phyloP scores from a whole-genome alignment of 192 early-diverging fungal genomes.

The Neocallimastix lanati region DNA sequence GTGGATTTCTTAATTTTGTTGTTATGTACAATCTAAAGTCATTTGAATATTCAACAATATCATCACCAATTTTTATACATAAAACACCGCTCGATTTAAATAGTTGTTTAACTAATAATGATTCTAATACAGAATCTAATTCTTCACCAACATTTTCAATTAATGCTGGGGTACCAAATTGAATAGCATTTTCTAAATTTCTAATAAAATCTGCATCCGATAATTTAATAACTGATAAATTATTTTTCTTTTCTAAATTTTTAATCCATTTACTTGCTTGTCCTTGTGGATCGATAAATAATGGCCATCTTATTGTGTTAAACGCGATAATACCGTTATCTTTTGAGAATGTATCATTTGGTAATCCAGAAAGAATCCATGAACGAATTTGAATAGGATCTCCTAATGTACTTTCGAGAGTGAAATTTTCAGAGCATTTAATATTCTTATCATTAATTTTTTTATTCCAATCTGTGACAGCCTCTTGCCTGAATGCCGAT shows the following conservation, averaged over 20 bases:
- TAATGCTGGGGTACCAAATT: constrained; percentile 35
- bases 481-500: constrained; percentile 22
- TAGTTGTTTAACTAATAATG: constrained; percentile 38
- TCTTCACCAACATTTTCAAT: constrained; percentile 43
- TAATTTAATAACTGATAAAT: constrained; percentile 32
- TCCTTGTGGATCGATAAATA: constrained; percentile 42
- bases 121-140: constrained; percentile 40
- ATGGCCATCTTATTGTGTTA: constrained; percentile 35
- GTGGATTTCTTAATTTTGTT: constrained; percentile 37
- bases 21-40: constrained; percentile 40
- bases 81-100: constrained; percentile 46
- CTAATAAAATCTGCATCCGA: constrained; percentile 38
- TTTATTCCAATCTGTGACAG: constrained; percentile 25
- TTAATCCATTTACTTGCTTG: constrained; percentile 51
- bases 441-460: constrained; percentile 16
- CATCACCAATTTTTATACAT: constrained; percentile 34
- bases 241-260: constrained; percentile 38
- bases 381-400: constrained; percentile 36
- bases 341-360: constrained; percentile 34
- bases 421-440: constrained; percentile 26
- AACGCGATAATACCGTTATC: constrained; percentile 40
- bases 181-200: constrained; percentile 39
- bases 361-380: constrained; percentile 36
- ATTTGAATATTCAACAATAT: constrained; percentile 38
- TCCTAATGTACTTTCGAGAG: constrained; percentile 24